Conservation (phyloP, 345 rosid species). For the Melaleuca alternifolia region DNA sequence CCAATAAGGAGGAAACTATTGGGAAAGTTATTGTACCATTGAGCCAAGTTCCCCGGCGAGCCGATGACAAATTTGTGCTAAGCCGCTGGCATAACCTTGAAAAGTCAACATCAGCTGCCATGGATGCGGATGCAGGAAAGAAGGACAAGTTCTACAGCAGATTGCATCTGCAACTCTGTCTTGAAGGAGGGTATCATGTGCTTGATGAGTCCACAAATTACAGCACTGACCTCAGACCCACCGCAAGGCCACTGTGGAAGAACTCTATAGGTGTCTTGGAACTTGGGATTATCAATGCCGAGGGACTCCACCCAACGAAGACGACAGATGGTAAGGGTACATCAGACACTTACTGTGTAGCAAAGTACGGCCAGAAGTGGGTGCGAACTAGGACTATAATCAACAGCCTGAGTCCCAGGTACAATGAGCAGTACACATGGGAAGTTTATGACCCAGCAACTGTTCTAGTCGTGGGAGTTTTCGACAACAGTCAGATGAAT, state of each 20-base stretch:
- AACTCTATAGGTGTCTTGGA: slow-evolving; percentile 70
- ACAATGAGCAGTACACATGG: slow-evolving; percentile 97
- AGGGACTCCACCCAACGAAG: slow-evolving; percentile 59
- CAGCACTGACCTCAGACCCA: slow-evolving; percentile 92
- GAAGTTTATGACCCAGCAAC: slow-evolving; percentile 95
- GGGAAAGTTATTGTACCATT: slow-evolving; percentile 46
- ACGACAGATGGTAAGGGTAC: slow-evolving; percentile 66
- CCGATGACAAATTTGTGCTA: slow-evolving; percentile 38
- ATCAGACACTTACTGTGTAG: slow-evolving; percentile 93
- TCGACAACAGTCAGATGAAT: slow-evolving; percentile 61
- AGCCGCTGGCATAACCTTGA: slow-evolving; percentile 55
- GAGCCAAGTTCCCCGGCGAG: slow-evolving; percentile 35
- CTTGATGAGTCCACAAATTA: slow-evolving; percentile 86
- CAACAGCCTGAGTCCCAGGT: slow-evolving; percentile 58
- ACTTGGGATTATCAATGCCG: slow-evolving; percentile 65
- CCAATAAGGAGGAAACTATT: slow-evolving; percentile 61
- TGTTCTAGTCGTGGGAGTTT: slow-evolving; percentile 73
- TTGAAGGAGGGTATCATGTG: slow-evolving; percentile 97
- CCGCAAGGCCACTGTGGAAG: slow-evolving; percentile 81
- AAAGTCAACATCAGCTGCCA: slow-evolving; percentile 33
- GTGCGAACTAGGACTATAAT: slow-evolving; percentile 78
- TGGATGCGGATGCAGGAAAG: slow-evolving; percentile 34
- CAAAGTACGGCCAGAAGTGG: slow-evolving; percentile 95
- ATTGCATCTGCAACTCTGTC: slow-evolving; percentile 50
- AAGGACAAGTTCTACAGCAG: slow-evolving; percentile 55